Conservation (phyloP, 2,329 filamentous ascomycete genomes). For the Phyllosticta ampelicida region DNA sequence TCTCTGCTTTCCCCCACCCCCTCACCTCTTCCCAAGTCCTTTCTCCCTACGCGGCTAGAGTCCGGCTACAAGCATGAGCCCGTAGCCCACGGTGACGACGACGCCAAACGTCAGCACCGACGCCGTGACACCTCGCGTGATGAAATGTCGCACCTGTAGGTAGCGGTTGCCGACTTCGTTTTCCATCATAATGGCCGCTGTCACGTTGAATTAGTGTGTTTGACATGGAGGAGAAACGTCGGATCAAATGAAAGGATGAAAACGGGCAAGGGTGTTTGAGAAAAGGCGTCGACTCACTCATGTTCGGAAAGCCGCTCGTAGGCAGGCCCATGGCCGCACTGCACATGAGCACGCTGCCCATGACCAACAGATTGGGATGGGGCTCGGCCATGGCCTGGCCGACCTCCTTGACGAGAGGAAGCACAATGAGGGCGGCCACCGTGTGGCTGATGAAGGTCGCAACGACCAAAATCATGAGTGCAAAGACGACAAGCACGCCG, state of each 20-base stretch:
- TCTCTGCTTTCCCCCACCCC: too few relatives aligned
- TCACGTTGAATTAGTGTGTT: conserved; percentile 5
- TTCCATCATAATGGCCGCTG: conserved; percentile 96
- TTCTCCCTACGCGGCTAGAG: too few relatives aligned
- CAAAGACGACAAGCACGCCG: conserved; percentile 69
- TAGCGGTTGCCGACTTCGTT: conserved; percentile 82
- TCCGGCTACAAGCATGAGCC: conserved; percentile 68
- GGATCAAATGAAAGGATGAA: not conserved
- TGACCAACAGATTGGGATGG: conserved; percentile 88
- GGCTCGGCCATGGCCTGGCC: conserved; percentile 77
- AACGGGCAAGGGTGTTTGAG: too few relatives aligned
- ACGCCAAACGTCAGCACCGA: conserved; percentile 73
- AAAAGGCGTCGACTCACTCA: conserved; percentile 63
- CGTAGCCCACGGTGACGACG: conserved; percentile 82
- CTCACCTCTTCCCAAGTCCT: too few relatives aligned
- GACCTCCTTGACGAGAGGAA: conserved; percentile 81
- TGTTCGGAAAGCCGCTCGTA: conserved; percentile 95
- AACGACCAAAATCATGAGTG: conserved; percentile 73
- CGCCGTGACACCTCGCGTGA: conserved; percentile 82
- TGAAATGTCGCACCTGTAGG: conserved; percentile 84
- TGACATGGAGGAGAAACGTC: too few relatives aligned
- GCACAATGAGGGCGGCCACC: conserved; percentile 86
- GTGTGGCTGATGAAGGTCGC: conserved; percentile 98
- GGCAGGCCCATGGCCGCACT: conserved; percentile 95
- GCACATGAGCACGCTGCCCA: conserved; percentile 93